Percentiles rank a stretch among this genome's conserved stretches.
These are phyloP conservation scores for Plasmodium chabaudi DNA, from an alignment of 169 alveolate genomes.

Conservation along the genomic window DNA sequence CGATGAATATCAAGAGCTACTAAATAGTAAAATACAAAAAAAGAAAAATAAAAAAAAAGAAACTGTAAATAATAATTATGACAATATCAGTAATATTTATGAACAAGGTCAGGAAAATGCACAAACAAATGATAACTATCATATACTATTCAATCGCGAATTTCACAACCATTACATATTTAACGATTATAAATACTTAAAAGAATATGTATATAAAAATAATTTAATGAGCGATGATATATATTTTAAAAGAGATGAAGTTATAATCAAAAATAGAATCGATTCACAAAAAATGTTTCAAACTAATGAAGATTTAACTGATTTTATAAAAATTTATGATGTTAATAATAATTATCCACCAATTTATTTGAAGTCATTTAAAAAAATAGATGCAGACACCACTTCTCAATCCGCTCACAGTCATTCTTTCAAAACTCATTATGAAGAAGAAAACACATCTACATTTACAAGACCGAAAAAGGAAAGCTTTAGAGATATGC, in stretches of 20 bases:
- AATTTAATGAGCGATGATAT: conserved; percentile 48
- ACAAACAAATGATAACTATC: conserved; percentile 4
- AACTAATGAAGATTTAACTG: conserved; percentile 39
- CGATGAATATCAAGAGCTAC: conserved; percentile 43
- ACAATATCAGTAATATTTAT: background rate
- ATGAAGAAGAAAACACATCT: background rate
- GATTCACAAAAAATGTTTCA: conserved; percentile 15
- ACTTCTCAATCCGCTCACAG: background rate
- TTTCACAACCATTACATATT: conserved; percentile 47
- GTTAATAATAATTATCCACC: conserved; percentile 37
- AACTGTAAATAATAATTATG: no score
- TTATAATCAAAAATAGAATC: background rate
- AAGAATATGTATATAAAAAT: conserved; percentile 45
- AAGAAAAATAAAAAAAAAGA: background rate
- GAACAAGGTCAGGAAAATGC: background rate
- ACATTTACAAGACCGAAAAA: background rate
- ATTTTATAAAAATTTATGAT: conserved; percentile 39
- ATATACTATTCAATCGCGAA: background rate
- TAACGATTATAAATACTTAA: conserved; percentile 30
- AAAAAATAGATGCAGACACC: background rate
- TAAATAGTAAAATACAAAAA: conserved; percentile 39
- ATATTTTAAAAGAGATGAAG: conserved; percentile 50
- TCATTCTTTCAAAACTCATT: no score
- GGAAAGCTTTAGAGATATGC: conserved; percentile 15
- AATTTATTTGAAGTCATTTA: conserved; percentile 13